phyloP scores from a whole-genome alignment of 768 basidiomycete species.

The Calocybe gangraenosa region DNA sequence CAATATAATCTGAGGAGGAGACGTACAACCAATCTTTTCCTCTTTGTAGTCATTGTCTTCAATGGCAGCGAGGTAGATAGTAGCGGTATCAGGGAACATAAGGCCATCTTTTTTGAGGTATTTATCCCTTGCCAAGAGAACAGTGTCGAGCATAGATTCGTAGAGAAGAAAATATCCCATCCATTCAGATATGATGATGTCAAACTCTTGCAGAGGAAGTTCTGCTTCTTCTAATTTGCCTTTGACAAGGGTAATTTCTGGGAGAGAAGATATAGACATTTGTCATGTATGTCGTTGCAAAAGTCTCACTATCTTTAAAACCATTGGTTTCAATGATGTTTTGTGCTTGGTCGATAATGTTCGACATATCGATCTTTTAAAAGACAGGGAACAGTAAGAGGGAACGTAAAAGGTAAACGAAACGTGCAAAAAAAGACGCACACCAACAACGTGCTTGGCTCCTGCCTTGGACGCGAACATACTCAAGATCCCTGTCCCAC shows the following conservation, averaged over 20 bases:
- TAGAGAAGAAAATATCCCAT: conserved; percentile 99
- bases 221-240: conserved; percentile 94
- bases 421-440: conserved; percentile 34
- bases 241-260: conserved; percentile 95
- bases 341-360: conserved; percentile 98
- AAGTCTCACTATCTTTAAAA: conserved; percentile 81
- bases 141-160: conserved; percentile 99
- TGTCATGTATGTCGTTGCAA: conserved; percentile 6
- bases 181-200: conserved; percentile 99
- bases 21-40: conserved; percentile 98
- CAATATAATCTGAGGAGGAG: background rate
- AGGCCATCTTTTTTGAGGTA: conserved; percentile 89
- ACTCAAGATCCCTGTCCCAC: conserved; percentile 95
- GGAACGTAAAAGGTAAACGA: background rate
- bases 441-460: conserved; percentile 90
- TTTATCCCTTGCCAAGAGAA: conserved; percentile 93
- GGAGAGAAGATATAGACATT: too few species aligned
- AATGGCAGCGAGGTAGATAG: conserved; percentile 91
- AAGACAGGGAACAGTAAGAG: conserved; percentile 16
- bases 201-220: conserved; percentile 87
- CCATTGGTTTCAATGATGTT: conserved; percentile 97
- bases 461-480: conserved; percentile 99
- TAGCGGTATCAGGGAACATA: conserved; percentile 95
- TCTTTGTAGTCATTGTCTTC: conserved; percentile 99
- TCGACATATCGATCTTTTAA: conserved; percentile 96